These are phyloP conservation scores for Rhinocladiella mackenziei DNA, from an alignment of 2,329 filamentous ascomycete genomes.

Conservation along the genomic window DNA sequence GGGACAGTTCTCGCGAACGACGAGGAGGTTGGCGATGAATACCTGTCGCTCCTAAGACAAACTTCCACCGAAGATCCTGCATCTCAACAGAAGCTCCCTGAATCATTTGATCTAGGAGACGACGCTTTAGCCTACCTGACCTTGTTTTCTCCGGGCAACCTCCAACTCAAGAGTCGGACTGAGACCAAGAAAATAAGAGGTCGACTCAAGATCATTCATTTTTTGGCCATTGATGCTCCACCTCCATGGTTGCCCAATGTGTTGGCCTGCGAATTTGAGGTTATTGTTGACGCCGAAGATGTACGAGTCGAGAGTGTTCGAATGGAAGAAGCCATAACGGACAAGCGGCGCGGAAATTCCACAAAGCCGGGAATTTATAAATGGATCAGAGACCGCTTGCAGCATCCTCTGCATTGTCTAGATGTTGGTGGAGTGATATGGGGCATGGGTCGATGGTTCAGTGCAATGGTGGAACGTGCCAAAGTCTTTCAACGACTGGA, in stretches of 20 bases:
- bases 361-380: conserved; percentile 14
- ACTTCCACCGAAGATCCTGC: background rate
- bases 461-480: conserved; percentile 23
- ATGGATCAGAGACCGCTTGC: conserved; percentile 24
- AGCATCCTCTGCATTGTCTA: conserved; percentile 17
- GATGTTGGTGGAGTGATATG: conserved; percentile 26
- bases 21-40: conserved; percentile 7
- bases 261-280: conserved; percentile 19
- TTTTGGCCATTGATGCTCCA: conserved; percentile 20
- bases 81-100: background rate
- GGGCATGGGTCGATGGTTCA: conserved; percentile 28
- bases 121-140: conserved; percentile 15
- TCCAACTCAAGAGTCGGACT: conserved; percentile 18
- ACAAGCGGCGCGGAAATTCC: conserved; percentile 2
- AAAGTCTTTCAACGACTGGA: conserved; percentile 21
- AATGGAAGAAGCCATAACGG: conserved; percentile 5
- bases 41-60: conserved; percentile 3
- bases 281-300: conserved; percentile 20
- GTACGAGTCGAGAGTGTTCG: conserved; percentile 15
- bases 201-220: conserved; percentile 20
- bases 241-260: conserved; percentile 23
- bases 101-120: background rate
- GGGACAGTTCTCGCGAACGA: conserved; percentile 12
- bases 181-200: conserved; percentile 7
- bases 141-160: conserved; percentile 27